Base-by-base conservation (phyloP, 2,329 filamentous ascomycete genomes). In the Botrytis pseudocinerea region DNA sequence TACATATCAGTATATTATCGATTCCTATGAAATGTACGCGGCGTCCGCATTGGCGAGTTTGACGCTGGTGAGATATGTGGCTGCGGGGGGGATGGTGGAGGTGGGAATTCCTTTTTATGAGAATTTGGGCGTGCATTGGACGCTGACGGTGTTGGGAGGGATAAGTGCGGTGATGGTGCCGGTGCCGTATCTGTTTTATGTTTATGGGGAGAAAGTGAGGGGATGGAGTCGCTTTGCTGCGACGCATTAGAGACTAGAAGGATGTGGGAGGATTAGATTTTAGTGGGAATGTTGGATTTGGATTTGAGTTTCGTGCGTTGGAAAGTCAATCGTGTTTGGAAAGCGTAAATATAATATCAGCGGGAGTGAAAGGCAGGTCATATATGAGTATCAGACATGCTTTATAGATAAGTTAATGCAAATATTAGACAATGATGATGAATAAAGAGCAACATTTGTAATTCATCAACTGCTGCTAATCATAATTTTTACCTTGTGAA, bases 1-100 rank as follows among this genome's bases (percentile, higher is more conserved):
- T 32, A 57, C 51, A n/a, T 57, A 57, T 32, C 51, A 57, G 14
- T 57, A 57, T 9, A 57, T 57, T 4, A 57, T 57, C 6, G 51
- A 57, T 57, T 28, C 51, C 3, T 57, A 57, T 32, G 51, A 57
- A 32, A 57, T 57, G 51, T 57, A 57, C 51, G 51, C 51, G n/a
- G 51, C 51, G n/a, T 57, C 51, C n/a, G n/a, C 51, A 18, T 18
- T 57, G n/a, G 51, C 51, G 7, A 57, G 51, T 57, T 57, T 57
- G n/a, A 57, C 51, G 51, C 51, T 57, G n/a, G 51, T 57, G n/a
- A 28, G 51, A 57, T 57, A 57, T 57, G 51, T 57, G 51, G 51
- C 51, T 28, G 51, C 51, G 51, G 51, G 51, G 0, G 51, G 51
- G 3, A 57, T 57, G 51, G 51, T 57, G n/a, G 51, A 57, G 14